A percentile compares a stretch with the other conserved stretches of the same genome.
These are phyloP conservation scores for grape (Vitis vinifera) DNA, from an alignment of 164 flowering plant species.

Conservation along the genomic window DNA sequence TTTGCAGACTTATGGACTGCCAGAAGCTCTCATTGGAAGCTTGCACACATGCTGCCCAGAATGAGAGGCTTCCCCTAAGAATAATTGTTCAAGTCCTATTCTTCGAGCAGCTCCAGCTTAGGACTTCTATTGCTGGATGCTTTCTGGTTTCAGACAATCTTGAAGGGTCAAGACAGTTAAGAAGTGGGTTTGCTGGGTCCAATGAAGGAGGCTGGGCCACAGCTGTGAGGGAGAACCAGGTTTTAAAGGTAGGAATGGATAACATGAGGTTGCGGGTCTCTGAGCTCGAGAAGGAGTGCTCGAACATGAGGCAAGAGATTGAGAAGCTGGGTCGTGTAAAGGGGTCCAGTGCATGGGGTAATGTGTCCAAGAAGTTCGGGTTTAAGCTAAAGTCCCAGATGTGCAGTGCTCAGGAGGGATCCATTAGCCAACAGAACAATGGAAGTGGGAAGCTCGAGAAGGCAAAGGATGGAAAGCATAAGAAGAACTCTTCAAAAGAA, in stretches of 20 bases:
- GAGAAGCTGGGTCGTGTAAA: constrained; percentile 72
- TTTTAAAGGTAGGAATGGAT: constrained; percentile 95
- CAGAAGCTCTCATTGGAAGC: constrained; percentile 97
- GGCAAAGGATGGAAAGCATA: constrained; percentile 57
- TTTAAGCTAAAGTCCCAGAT: constrained; percentile 81
- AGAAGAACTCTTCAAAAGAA: constrained; percentile 36
- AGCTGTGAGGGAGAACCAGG: constrained; percentile 85
- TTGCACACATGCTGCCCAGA: constrained; percentile 97
- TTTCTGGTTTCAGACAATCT: constrained; percentile 90
- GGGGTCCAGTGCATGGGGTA: constrained; percentile 55
- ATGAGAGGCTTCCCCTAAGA: constrained; percentile 88
- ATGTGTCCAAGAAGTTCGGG: constrained; percentile 75
- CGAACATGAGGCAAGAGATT: constrained; percentile 85
- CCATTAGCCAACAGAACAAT: constrained; percentile 57
- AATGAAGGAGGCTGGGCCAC: constrained; percentile 77
- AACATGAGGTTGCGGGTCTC: constrained; percentile 83
- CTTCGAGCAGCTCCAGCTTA: constrained; percentile 91
- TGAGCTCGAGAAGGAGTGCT: constrained; percentile 92
- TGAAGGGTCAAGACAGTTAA: constrained; percentile 76
- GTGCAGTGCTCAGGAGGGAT: constrained; percentile 93
- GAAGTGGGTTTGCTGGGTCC: constrained; percentile 64
- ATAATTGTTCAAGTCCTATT: constrained; percentile 93
- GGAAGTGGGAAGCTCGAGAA: constrained; percentile 42
- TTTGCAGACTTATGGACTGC: constrained; percentile 90
- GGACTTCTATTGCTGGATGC: constrained; percentile 92